These are phyloP conservation scores for Xylariaceae sp. DNA, from an alignment of 2,329 filamentous ascomycete genomes.

Conservation along the genomic window DNA sequence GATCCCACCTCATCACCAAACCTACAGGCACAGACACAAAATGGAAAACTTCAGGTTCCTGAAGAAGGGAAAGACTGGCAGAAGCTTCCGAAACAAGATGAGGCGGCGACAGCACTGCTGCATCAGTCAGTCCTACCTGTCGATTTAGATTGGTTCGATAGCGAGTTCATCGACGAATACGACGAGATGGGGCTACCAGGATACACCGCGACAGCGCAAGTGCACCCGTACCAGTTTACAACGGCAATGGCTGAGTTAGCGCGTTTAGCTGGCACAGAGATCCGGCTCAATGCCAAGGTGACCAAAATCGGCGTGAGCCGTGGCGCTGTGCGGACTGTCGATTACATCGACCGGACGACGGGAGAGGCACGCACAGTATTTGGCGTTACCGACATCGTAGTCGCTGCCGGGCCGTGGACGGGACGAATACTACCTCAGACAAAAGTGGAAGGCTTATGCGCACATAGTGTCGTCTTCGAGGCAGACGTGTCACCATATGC, in stretches of 20 bases:
- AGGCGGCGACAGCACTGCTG: slow-evolving; percentile 42
- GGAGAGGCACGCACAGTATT: slow-evolving; percentile 33
- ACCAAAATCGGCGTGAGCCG: slow-evolving; percentile 58
- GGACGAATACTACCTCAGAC: slow-evolving; percentile 53
- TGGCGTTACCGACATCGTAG: slow-evolving; percentile 50
- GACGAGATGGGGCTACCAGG: slow-evolving; percentile 72
- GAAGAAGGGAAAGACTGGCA: slow-evolving; percentile 49
- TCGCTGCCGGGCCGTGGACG: slow-evolving; percentile 62
- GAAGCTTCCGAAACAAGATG: slow-evolving; percentile 58
- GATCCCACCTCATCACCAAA: not conserved
- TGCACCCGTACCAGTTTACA: slow-evolving; percentile 90
- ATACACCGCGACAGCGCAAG: slow-evolving; percentile 79
- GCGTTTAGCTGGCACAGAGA: slow-evolving; percentile 60
- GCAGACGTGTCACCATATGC: slow-evolving; percentile 68
- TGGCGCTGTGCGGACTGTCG: slow-evolving; percentile 57
- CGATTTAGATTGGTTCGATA: slow-evolving; percentile 81
- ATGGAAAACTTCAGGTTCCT: slow-evolving; percentile 15
- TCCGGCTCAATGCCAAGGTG: slow-evolving; percentile 64
- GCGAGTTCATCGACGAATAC: slow-evolving; percentile 63
- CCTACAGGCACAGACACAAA: slow-evolving; percentile 7
- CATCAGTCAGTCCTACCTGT: slow-evolving; percentile 62
- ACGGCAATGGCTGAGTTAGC: slow-evolving; percentile 77
- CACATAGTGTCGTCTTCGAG: slow-evolving; percentile 63
- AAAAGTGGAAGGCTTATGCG: slow-evolving; percentile 55
- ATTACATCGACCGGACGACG: slow-evolving; percentile 49